Conservation (phyloP, 2,329 filamentous ascomycete genomes). For the Diaporthe sp. region DNA sequence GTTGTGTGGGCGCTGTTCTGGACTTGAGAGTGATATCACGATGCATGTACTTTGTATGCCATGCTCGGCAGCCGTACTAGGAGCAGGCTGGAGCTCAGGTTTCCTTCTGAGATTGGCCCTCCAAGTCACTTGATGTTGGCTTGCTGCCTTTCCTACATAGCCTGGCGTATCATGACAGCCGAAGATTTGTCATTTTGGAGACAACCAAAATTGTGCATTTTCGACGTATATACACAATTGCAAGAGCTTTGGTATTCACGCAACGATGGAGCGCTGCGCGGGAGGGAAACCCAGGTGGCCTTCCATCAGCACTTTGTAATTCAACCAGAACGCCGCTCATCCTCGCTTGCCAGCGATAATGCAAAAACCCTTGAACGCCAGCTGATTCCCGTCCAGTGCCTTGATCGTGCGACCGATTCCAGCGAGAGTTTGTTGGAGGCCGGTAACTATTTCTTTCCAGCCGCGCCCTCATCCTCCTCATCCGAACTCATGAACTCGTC, state of each 20-base stretch:
- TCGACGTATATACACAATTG: no score
- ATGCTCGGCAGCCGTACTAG: no score
- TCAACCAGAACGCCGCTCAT: conserved; percentile 5
- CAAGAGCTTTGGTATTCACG: not conserved
- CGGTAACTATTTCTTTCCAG: conserved; percentile 36
- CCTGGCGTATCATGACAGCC: not conserved
- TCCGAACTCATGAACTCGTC: conserved; percentile 79
- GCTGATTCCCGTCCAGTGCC: not conserved
- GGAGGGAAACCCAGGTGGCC: not conserved
- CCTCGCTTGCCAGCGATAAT: not conserved
- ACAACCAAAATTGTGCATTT: not conserved
- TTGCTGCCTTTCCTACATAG: no score
- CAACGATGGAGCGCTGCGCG: not conserved
- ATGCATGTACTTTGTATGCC: not conserved
- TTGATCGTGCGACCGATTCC: not conserved
- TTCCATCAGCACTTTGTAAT: not conserved
- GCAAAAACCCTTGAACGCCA: not conserved
- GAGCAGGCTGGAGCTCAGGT: not conserved
- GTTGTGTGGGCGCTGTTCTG: not conserved
- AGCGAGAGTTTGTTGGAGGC: conserved; percentile 22
- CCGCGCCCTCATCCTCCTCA: conserved; percentile 62
- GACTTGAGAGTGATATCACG: not conserved
- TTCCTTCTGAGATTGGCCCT: no score
- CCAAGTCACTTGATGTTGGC: no score
- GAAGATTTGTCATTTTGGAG: not conserved